phyloP scores from a whole-genome alignment of 352 stramenopile genomes.

The Phytophthora sojae region DNA sequence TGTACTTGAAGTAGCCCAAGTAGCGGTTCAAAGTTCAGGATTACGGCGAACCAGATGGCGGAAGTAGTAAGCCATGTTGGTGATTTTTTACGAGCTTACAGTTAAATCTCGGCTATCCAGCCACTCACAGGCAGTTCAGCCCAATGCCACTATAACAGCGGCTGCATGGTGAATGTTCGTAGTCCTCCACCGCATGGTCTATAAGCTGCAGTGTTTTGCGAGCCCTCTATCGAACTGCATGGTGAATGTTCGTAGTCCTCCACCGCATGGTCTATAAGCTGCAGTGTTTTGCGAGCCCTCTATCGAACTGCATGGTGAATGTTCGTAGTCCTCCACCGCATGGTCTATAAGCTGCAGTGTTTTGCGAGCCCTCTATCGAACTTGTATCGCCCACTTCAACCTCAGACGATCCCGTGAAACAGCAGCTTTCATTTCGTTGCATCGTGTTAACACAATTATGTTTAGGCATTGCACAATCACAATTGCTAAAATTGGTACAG shows the following conservation, averaged over 20 bases:
- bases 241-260: too few relatives aligned
- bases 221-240: neutral
- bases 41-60: neutral
- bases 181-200: too few relatives aligned
- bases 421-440: neutral
- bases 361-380: neutral
- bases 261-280: neutral
- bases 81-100: neutral
- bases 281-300: neutral
- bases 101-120: neutral
- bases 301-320: neutral
- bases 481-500: too few relatives aligned
- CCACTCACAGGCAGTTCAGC: too few relatives aligned
- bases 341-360: neutral
- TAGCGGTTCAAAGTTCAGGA: neutral
- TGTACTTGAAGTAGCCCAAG: neutral
- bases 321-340: too few relatives aligned
- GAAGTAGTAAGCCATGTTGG: neutral
- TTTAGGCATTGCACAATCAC: neutral
- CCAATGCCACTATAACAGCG: too few relatives aligned
- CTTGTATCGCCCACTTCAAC: too few relatives aligned
- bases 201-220: neutral
- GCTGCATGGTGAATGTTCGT: too few relatives aligned
- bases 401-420: neutral
- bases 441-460: neutral